A percentile compares a stretch with the other conserved stretches of the same genome.
These are phyloP conservation scores for Colletotrichum noveboracense DNA, from an alignment of 2,329 filamentous ascomycete genomes.

Conservation along the genomic window DNA sequence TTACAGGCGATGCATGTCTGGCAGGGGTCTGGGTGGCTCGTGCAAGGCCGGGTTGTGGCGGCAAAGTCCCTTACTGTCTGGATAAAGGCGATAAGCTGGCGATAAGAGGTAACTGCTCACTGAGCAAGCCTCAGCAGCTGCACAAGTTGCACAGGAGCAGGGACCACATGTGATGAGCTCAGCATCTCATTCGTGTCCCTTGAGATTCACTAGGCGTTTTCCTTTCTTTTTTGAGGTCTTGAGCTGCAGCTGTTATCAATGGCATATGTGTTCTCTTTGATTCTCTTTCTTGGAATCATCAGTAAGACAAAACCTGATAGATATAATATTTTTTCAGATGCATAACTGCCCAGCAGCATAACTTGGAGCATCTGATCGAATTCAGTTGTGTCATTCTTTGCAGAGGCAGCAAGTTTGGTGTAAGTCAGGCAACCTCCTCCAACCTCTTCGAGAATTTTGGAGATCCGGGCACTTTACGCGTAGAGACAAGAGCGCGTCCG, in stretches of 20 bases:
- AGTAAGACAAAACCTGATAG: too few species aligned
- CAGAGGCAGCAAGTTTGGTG: background rate
- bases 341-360: background rate
- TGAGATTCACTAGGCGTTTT: background rate
- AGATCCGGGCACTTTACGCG: slow-evolving; percentile 12
- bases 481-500: background rate
- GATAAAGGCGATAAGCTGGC: too few species aligned
- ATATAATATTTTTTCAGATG: background rate
- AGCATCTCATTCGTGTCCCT: slow-evolving; percentile 12
- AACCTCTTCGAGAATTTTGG: background rate
- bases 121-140: slow-evolving; percentile 7
- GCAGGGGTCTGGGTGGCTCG: slow-evolving; percentile 6
- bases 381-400: background rate
- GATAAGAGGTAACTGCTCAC: background rate
- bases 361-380: background rate
- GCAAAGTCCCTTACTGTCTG: background rate
- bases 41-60: background rate
- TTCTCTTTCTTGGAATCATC: background rate
- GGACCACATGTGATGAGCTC: slow-evolving; percentile 11
- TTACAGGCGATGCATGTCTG: slow-evolving; percentile 1
- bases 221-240: background rate
- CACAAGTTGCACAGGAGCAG: background rate
- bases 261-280: background rate
- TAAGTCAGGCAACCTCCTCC: background rate
- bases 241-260: background rate